These are phyloP conservation scores for Onygenales sp. DNA, from an alignment of 2,329 filamentous ascomycete genomes.

Conservation along the genomic window DNA sequence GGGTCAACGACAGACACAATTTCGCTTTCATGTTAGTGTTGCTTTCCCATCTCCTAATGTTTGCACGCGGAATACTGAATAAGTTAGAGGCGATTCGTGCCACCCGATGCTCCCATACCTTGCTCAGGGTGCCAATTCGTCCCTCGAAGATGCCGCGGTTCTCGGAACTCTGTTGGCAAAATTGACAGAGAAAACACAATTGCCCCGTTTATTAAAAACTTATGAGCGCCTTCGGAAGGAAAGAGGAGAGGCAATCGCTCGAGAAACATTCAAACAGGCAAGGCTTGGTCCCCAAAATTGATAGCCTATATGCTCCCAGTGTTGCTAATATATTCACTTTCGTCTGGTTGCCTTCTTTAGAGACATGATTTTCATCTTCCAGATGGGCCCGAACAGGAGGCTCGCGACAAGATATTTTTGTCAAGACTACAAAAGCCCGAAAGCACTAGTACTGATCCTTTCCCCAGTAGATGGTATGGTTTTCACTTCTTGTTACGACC, in stretches of 20 bases:
- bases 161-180: slow-evolving; percentile 49
- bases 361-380: slow-evolving; percentile 39
- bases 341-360: slow-evolving; percentile 16
- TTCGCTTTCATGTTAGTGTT: slow-evolving; percentile 33
- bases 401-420: slow-evolving; percentile 14
- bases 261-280: slow-evolving; percentile 50
- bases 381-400: background rate
- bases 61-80: background rate
- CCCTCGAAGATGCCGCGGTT: slow-evolving; percentile 59
- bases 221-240: slow-evolving; percentile 40
- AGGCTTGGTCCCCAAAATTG: background rate
- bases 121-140: slow-evolving; percentile 58
- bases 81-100: slow-evolving; percentile 46
- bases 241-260: slow-evolving; percentile 46
- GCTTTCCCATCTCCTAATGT: background rate
- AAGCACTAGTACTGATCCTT: slow-evolving; percentile 43
- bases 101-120: slow-evolving; percentile 56
- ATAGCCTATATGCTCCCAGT: slow-evolving; percentile 1
- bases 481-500: background rate
- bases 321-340: slow-evolving; percentile 8
- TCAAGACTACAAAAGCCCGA: slow-evolving; percentile 46
- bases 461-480: slow-evolving; percentile 50
- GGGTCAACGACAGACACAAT: slow-evolving; percentile 45
- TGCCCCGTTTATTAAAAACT: slow-evolving; percentile 35
- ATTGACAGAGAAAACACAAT: slow-evolving; percentile 33